These are phyloP conservation scores for Lachnellula suecica DNA, from an alignment of 2,329 filamentous ascomycete genomes.

Conservation along the genomic window DNA sequence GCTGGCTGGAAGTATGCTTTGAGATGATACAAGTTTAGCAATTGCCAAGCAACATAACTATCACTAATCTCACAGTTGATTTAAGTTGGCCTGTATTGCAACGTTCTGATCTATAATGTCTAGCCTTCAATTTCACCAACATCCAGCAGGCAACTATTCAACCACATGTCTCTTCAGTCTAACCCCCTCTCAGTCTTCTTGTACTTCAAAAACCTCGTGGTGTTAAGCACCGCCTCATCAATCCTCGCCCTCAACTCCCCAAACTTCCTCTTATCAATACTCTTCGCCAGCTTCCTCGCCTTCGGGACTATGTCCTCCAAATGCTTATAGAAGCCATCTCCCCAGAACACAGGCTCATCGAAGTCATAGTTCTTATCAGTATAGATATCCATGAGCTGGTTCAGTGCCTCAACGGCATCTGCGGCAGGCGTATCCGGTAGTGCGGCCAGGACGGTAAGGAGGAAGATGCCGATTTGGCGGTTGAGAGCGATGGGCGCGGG, in stretches of 20 bases:
- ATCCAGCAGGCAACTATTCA: neutral
- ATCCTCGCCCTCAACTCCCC: conserved; percentile 57
- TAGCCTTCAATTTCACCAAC: neutral
- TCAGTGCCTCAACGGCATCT: conserved; percentile 61
- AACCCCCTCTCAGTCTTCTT: conserved; percentile 46
- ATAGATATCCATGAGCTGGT: conserved; percentile 69
- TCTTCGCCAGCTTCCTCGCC: conserved; percentile 55
- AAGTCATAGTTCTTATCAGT: conserved; percentile 57
- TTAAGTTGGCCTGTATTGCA: too few relatives aligned
- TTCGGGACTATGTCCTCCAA: conserved; percentile 55
- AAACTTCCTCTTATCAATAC: conserved; percentile 58
- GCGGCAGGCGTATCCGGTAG: conserved; percentile 54
- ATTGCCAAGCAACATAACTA: too few relatives aligned
- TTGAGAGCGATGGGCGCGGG: conserved; percentile 55
- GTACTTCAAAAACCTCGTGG: conserved; percentile 61
- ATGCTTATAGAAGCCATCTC: conserved; percentile 56
- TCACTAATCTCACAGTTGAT: too few relatives aligned
- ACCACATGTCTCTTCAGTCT: neutral
- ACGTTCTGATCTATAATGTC: too few relatives aligned
- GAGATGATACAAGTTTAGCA: too few relatives aligned
- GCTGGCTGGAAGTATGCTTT: too few relatives aligned
- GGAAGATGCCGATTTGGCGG: conserved; percentile 62
- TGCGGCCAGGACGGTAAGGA: conserved; percentile 53
- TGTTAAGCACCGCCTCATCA: conserved; percentile 61
- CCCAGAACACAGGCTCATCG: conserved; percentile 65